Conservation (phyloP, 371 early-diverging fungal genomes). For the Encephalitozoon intestinalis region DNA sequence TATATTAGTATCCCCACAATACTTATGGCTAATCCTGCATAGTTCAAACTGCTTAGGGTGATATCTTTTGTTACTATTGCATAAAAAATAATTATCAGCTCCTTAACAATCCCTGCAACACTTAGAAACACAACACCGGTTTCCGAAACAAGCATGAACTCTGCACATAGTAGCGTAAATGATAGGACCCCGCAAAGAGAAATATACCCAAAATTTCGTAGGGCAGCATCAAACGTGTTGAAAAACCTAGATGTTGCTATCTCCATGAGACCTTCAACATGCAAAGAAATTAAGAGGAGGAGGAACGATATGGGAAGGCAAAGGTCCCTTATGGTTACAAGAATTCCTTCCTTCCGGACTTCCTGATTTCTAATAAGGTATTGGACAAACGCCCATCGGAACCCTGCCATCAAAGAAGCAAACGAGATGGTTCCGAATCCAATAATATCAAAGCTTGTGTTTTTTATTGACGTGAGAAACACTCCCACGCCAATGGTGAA, state of each 20-base stretch:
- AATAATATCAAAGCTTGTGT: conserved; percentile 29
- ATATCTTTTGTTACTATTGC: conserved; percentile 44
- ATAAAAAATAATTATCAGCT: conserved; percentile 55
- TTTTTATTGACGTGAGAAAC: conserved; percentile 50
- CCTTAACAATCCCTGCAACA: conserved; percentile 57
- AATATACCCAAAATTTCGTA: conserved; percentile 44
- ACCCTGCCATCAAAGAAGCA: conserved; percentile 57
- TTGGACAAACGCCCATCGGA: conserved; percentile 61
- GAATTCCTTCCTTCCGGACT: conserved; percentile 37
- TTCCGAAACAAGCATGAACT: conserved; percentile 55
- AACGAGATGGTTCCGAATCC: conserved; percentile 38
- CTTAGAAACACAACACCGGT: conserved; percentile 56
- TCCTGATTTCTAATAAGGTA: conserved; percentile 50
- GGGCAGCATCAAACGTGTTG: conserved; percentile 3
- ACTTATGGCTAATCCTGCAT: conserved; percentile 53
- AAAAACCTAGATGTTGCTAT: conserved; percentile 52
- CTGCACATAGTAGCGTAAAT: conserved; percentile 49
- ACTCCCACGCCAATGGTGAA: conserved; percentile 58
- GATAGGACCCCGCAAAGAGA: conserved; percentile 36
- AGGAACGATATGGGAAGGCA: conserved; percentile 54
- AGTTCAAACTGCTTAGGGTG: conserved; percentile 43
- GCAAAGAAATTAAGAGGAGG: conserved; percentile 41
- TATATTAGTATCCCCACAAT: conserved; percentile 55
- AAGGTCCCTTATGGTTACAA: conserved; percentile 47
- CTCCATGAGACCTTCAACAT: conserved; percentile 42